Evolutionary conservation across 2,329 filamentous ascomycete genomes (phyloP), one percentile per base, ranked within the genome.

Genomic region (Nothophoma quercina): DNA sequence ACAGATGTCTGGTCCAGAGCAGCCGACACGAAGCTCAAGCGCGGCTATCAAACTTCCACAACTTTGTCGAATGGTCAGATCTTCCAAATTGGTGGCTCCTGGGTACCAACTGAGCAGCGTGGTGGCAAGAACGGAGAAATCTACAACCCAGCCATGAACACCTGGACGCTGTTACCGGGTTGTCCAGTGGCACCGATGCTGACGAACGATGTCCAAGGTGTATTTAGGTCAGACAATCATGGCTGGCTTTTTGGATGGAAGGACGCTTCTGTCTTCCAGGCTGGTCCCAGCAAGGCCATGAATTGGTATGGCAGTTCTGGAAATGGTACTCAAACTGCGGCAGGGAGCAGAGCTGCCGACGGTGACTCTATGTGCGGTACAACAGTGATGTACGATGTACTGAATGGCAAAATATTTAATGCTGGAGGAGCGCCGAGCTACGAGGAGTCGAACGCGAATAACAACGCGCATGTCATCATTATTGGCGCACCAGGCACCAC

Each of bases 71-170:
- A 84, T 51, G 84, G 84, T 4, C 72, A 77, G 0, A 77, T 85
- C 19, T 87, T 86, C 66, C 79, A 76, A 10, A 85, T 86, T 29
- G 84, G 85, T 15, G 84, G 85, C 4, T 83, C 81, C 0, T 84
- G 77, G 76, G 80, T 76, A 8, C 78, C 73, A 0, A 49, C 60
- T 4, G 22, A 15, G 7, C 22, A 15, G n/a, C 22, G n/a, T 12
- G 75, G 78, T 25, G 75, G 75, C 23, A 86, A 86, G 73, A 79
- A 84, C 51, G 84, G 81, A 34, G 85, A 87, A 60, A 67, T 70
- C 8, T 71, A 67, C 50, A 52, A 81, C 49, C 76, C 79, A 0
- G 64, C 53, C 1, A 60, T 70, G 3, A 77, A 81, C 26, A 66
- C 67, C 2, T 86, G 83, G 83, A 77, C 72, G 0, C 58, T 71